Evolutionary conservation across 345 rosid genomes (phyloP).

Genomic region (Eucalyptus virginea): DNA sequence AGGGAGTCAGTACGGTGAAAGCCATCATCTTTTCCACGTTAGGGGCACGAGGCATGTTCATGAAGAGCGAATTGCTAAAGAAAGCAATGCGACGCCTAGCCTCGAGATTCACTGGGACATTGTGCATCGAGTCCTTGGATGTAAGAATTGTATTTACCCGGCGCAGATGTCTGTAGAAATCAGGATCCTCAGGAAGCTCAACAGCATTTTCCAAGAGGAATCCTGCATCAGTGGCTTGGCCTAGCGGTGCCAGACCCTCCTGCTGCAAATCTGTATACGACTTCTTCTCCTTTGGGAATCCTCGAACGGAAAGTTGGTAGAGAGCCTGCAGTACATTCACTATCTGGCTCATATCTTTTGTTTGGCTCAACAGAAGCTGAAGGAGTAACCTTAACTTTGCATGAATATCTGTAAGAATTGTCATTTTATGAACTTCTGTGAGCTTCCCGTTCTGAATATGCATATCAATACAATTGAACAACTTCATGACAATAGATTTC

Average conservation of each 20-base stretch:
- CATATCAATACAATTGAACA: constrained; percentile 39
- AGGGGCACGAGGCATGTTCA: constrained; percentile 92
- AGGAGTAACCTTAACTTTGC: constrained; percentile 45
- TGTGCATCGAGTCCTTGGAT: constrained; percentile 68
- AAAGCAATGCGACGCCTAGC: constrained; percentile 86
- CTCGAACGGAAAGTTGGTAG: constrained; percentile 56
- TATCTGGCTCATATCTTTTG: constrained; percentile 36
- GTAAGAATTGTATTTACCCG: constrained; percentile 68
- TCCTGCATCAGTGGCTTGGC: constrained; percentile 27
- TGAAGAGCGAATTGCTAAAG: constrained; percentile 86
- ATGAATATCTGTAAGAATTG: constrained; percentile 41
- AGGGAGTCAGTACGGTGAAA: constrained; percentile 84
- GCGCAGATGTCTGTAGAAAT: constrained; percentile 55
- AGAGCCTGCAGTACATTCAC: constrained; percentile 76
- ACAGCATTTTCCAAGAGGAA: constrained; percentile 69
- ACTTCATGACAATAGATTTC: constrained; percentile 32
- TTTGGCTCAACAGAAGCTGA: constrained; percentile 46
- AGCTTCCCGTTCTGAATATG: constrained; percentile 26
- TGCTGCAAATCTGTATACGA: constrained; percentile 12
- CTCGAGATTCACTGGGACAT: constrained; percentile 71
- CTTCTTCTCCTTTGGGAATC: constrained; percentile 38
- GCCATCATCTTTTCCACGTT: constrained; percentile 90
- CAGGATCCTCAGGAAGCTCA: constrained; percentile 52
- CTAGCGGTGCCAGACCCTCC: constrained; percentile 51
- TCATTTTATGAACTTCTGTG: constrained; percentile 25